Evolutionary conservation across 495 filamentous ascomycete genomes (phyloP).

Genomic region (Coniosporium apollinis): DNA sequence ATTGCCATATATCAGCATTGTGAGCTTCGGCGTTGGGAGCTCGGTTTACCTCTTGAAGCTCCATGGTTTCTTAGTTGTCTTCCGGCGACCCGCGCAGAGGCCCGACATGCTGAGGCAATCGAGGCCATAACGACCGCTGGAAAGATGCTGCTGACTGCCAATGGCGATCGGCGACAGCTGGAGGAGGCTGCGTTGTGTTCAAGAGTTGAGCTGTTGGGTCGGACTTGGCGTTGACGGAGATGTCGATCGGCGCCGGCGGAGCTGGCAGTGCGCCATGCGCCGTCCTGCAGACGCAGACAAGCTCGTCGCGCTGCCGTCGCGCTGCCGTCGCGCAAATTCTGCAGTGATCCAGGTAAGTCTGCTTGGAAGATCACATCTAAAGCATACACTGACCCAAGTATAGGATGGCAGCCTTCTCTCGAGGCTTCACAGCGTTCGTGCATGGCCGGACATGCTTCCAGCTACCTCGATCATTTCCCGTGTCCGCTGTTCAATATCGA

Average conservation of each 20-base stretch:
- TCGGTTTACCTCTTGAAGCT: slow-evolving; percentile 10
- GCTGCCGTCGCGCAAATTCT: too few relatives aligned
- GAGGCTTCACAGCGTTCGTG: too few relatives aligned
- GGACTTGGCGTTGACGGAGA: neutral
- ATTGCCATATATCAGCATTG: slow-evolving; percentile 6
- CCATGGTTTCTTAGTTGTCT: slow-evolving; percentile 14
- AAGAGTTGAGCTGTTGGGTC: slow-evolving; percentile 1
- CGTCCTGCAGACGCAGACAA: too few relatives aligned
- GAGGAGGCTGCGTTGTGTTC: neutral
- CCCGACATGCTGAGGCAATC: slow-evolving; percentile 13
- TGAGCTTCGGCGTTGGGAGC: too few relatives aligned
- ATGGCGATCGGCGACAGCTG: neutral
- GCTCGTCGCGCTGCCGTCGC: too few relatives aligned
- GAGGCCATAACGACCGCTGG: slow-evolving; percentile 15
- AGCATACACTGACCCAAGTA: too few relatives aligned
- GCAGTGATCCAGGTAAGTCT: too few relatives aligned
- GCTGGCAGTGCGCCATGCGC: neutral
- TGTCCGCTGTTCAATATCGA: too few relatives aligned
- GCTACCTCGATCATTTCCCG: too few relatives aligned
- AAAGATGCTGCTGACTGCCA: neutral
- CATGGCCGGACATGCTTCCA: too few relatives aligned
- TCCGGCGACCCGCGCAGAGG: slow-evolving; percentile 13
- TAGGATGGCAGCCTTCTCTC: too few relatives aligned
- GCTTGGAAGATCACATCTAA: too few relatives aligned
- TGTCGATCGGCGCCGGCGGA: neutral